Evolutionary conservation across 1,284 basidiomycete species (phyloP), one percentile per base, ranked within the genome.

Genomic region (Chiua sp.): DNA sequence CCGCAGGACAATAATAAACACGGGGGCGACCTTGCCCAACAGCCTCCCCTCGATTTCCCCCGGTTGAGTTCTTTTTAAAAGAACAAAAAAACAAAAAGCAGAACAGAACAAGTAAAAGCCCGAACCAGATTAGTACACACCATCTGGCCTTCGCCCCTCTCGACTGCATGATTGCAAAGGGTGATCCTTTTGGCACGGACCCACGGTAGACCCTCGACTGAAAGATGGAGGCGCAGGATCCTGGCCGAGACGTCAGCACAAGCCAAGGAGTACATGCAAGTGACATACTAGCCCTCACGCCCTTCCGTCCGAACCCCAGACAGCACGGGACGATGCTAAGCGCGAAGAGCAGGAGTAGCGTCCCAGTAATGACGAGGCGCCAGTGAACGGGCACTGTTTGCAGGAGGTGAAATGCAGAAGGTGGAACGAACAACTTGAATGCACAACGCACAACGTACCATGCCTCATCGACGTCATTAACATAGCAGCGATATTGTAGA

Each of bases 171-270:
- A 15, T 50, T 20, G 59, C 30, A 66, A 56, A 61, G 33, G 51
- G 48, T 26, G 62, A 65, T 18, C 35, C 3, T 12, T 60, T 66
- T 12, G 23, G 56, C 22, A 56, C 50, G 39, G 71, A 67, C 26
- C 68, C 59, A 49, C 70, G 56, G 15, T 60, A 56, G 28, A 48
- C 15, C 23, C 64, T 74, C 47, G 68, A 67, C 13, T 72, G 68
- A 30, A 69, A 70, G 22, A 57, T 59, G 46, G 58, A n/a, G 4
- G 47, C 61, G 32, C 56, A 56, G 1, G 66, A 62, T 4, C 26
- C 68, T 69, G 20, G 39, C 28, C 22, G 15, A 5, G 32, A 7
- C 28, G 30, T 54, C 37, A 63, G 18, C 23, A 28, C 5, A 26
- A 26, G 26, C 26, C 26, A 26, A 26, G 5, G 26, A 12, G 26